A percentile compares a stretch with the other conserved stretches of the same genome.
These are phyloP conservation scores for Trichoderma guizhouense DNA, from an alignment of 2,329 filamentous ascomycete species.

Conservation along the genomic window DNA sequence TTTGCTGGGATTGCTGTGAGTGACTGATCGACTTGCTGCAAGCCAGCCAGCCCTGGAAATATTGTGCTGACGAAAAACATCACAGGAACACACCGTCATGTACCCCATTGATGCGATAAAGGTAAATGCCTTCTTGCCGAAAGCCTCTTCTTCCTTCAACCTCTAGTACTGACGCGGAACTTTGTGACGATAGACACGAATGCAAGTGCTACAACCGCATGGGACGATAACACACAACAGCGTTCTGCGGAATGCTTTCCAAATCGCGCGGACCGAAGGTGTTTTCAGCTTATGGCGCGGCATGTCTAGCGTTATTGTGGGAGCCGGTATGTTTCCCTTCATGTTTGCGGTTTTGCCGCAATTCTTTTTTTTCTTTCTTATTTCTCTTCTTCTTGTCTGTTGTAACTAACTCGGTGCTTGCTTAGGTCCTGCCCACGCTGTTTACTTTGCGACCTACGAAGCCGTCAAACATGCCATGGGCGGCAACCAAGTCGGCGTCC, in stretches of 20 bases:
- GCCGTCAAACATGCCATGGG: constrained; percentile 94
- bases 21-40: constrained; percentile 31
- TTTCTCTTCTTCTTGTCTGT: neutral
- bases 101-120: constrained; percentile 98
- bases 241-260: constrained; percentile 86
- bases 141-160: neutral
- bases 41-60: neutral
- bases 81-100: constrained; percentile 95
- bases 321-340: constrained; percentile 67
- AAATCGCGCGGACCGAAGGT: constrained; percentile 87
- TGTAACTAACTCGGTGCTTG: constrained; percentile 22
- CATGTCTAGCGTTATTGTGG: constrained; percentile 92
- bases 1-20: constrained; percentile 93
- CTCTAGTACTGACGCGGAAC: neutral
- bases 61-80: constrained; percentile 22
- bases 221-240: constrained; percentile 81
- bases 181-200: constrained; percentile 68
- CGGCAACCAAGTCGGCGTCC: constrained; percentile 79
- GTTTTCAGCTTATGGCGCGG: constrained; percentile 92
- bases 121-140: constrained; percentile 48
- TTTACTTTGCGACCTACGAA: constrained; percentile 98
- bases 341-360: neutral
- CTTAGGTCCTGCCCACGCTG: constrained; percentile 87
- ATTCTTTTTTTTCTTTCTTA: neutral
- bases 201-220: constrained; percentile 90